phyloP scores from a whole-genome alignment of 257 asterid genomes.

The Osmanthus fragrans region DNA sequence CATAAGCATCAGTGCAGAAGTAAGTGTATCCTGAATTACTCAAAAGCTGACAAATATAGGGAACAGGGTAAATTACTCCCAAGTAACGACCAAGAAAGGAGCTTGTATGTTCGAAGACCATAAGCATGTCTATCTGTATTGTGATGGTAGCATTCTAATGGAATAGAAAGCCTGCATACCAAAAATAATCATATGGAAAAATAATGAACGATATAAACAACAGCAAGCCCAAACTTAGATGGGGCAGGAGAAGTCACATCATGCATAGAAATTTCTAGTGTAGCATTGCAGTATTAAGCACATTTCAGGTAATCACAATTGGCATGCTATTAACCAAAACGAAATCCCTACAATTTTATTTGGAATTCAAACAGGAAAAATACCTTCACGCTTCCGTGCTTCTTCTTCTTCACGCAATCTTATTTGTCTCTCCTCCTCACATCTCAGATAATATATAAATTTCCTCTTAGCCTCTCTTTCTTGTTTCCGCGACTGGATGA shows the following conservation, averaged over 20 bases:
- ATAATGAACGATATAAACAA: not conserved
- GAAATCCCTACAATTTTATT: not conserved
- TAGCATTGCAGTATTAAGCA: not conserved
- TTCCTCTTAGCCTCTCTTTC: constrained; percentile 77
- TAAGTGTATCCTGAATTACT: not conserved
- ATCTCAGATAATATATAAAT: constrained; percentile 55
- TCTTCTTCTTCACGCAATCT: constrained; percentile 82
- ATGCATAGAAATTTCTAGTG: not conserved
- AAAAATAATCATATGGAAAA: not conserved
- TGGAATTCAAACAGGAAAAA: not conserved
- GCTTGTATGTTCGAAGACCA: not conserved
- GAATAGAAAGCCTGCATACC: not conserved
- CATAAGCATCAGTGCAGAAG: too few species aligned
- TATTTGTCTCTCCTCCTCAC: constrained; percentile 73
- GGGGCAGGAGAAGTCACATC: not conserved
- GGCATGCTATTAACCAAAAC: not conserved
- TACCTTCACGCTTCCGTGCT: constrained; percentile 86
- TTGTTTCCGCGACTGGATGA: constrained; percentile 53
- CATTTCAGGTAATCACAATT: not conserved
- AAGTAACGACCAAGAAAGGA: not conserved
- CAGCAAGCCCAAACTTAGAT: not conserved
- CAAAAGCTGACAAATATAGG: not conserved
- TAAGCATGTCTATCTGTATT: not conserved
- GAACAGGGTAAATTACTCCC: not conserved
- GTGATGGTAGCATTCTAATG: not conserved